A percentile compares a stretch with the other conserved stretches of the same genome.
phyloP scores from a whole-genome alignment of 192 early-diverging fungal genomes.

The Entomortierella beljakovae region DNA sequence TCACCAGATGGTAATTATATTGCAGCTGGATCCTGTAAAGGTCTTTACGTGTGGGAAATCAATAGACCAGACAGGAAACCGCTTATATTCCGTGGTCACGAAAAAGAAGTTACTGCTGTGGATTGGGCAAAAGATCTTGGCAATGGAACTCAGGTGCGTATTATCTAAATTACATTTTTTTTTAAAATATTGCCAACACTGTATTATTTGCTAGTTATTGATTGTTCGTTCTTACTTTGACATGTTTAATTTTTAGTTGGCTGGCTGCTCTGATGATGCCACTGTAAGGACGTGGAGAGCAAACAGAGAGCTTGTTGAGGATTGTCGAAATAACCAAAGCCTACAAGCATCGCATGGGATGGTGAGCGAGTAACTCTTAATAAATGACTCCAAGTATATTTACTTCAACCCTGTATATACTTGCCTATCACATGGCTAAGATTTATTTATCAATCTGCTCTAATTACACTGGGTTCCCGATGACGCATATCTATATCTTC shows the following conservation, averaged over 20 bases:
- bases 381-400: too few relatives aligned
- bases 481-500: conserved; percentile 19
- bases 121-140: conserved; percentile 71
- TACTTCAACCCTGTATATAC: too few relatives aligned
- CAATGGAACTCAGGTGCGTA: conserved; percentile 59
- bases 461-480: conserved; percentile 11
- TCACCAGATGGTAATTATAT: conserved; percentile 81
- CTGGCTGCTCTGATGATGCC: conserved; percentile 82
- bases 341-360: conserved; percentile 34
- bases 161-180: background rate
- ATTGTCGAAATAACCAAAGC: conserved; percentile 24
- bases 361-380: conserved; percentile 12
- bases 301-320: conserved; percentile 23
- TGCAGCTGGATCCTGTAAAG: conserved; percentile 75
- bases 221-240: background rate
- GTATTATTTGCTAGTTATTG: background rate
- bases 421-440: background rate
- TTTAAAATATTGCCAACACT: background rate
- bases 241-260: conserved; percentile 64
- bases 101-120: conserved; percentile 77
- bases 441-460: background rate
- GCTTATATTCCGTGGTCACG: conserved; percentile 71
- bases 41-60: conserved; percentile 81
- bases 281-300: conserved; percentile 78
- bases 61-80: conserved; percentile 58